Evolutionary conservation across 495 filamentous ascomycete species (phyloP).

Genomic region (Penicillium salamii): DNA sequence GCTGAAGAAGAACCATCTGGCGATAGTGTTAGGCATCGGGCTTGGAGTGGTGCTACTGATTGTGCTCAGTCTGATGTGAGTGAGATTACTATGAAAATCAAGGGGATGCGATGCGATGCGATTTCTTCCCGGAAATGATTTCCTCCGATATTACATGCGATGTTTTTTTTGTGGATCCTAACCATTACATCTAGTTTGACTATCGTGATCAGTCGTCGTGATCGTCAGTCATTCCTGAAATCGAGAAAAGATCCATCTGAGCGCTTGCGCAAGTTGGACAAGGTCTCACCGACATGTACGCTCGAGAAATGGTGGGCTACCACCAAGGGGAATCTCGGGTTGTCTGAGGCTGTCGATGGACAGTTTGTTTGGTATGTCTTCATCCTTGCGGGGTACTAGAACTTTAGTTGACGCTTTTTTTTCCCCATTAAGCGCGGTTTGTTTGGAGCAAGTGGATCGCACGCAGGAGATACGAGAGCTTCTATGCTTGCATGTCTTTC

Average conservation of each 20-base stretch:
- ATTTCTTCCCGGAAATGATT: slow-evolving; percentile 1
- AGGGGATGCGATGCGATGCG: not conserved
- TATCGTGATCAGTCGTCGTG: slow-evolving; percentile 37
- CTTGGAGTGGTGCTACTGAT: slow-evolving; percentile 36
- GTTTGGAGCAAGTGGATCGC: slow-evolving; percentile 40
- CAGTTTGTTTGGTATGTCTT: slow-evolving; percentile 42
- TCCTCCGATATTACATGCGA: slow-evolving; percentile 5
- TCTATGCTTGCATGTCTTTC: slow-evolving; percentile 46
- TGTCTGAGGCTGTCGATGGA: slow-evolving; percentile 35
- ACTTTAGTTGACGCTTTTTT: not conserved
- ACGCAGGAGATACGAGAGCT: slow-evolving; percentile 42
- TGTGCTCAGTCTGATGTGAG: slow-evolving; percentile 38
- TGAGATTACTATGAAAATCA: not conserved
- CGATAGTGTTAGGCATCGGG: slow-evolving; percentile 40
- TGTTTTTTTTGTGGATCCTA: no score
- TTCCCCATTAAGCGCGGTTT: slow-evolving; percentile 37
- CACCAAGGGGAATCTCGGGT: slow-evolving; percentile 34
- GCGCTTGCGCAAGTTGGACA: slow-evolving; percentile 39
- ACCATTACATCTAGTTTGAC: slow-evolving; percentile 26
- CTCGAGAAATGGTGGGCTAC: slow-evolving; percentile 45
- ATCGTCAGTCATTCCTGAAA: slow-evolving; percentile 22
- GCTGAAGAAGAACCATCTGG: slow-evolving; percentile 32
- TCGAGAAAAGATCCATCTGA: slow-evolving; percentile 29
- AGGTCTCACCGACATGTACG: slow-evolving; percentile 37
- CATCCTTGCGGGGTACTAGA: not conserved